Evolutionary conservation across 2,329 filamentous ascomycete species (phyloP).

Genomic region (Thyridium curvatum): DNA sequence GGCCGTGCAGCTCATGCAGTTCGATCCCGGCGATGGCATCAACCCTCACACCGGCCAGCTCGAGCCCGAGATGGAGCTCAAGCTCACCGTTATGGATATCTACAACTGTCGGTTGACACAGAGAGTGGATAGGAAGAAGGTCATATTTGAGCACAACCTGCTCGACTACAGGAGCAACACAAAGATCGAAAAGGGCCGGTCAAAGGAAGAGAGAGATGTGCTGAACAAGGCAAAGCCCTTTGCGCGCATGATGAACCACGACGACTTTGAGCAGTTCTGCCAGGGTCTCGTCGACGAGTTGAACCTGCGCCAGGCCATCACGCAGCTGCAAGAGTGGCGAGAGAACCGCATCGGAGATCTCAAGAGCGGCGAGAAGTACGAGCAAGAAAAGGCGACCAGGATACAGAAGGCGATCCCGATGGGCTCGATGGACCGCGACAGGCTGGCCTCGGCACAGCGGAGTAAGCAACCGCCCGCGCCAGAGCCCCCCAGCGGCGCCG

Average conservation of each 20-base stretch:
- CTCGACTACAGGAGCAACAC: constrained; percentile 91
- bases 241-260: constrained; percentile 90
- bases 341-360: constrained; percentile 78
- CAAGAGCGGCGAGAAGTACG: constrained; percentile 83
- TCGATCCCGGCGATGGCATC: constrained; percentile 90
- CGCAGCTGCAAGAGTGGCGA: constrained; percentile 91
- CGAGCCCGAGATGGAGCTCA: constrained; percentile 94
- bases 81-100: constrained; percentile 96
- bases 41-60: constrained; percentile 78
- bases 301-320: constrained; percentile 82
- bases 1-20: constrained; percentile 96
- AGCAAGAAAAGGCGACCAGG: constrained; percentile 75
- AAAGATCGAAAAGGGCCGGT: constrained; percentile 85
- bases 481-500: constrained; percentile 69
- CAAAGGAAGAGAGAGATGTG: constrained; percentile 89
- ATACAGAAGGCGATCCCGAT: constrained; percentile 65
- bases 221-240: constrained; percentile 94
- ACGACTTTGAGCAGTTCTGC: constrained; percentile 82
- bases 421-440: constrained; percentile 77
- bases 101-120: constrained; percentile 91
- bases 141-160: constrained; percentile 91
- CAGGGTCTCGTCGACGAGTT: constrained; percentile 85
- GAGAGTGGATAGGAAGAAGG: constrained; percentile 88
- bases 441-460: constrained; percentile 65
- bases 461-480: constrained; percentile 58